These are phyloP conservation scores for Chalara sp. DNA, from an alignment of 2,329 filamentous ascomycete species.

Conservation along the genomic window DNA sequence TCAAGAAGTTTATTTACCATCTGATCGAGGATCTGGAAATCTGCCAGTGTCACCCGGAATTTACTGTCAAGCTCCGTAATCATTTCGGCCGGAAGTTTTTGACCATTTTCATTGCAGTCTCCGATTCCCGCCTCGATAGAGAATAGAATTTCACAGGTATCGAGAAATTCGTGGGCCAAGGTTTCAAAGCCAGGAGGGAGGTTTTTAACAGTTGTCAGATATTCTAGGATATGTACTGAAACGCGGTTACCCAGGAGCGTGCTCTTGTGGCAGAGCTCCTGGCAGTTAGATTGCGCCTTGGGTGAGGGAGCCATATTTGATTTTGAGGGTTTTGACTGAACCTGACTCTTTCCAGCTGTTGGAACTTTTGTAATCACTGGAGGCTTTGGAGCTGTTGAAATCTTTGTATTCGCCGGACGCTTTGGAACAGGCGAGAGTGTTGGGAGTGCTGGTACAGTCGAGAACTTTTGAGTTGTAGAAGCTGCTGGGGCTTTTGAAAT, in stretches of 20 bases:
- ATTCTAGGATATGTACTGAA: slow-evolving; percentile 58
- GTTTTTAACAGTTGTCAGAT: slow-evolving; percentile 48
- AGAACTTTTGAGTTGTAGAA: no score
- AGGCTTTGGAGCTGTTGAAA: no score
- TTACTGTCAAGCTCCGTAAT: slow-evolving; percentile 57
- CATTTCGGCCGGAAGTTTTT: slow-evolving; percentile 52
- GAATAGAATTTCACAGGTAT: slow-evolving; percentile 59
- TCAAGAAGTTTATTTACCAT: slow-evolving; percentile 48
- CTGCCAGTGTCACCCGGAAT: slow-evolving; percentile 51
- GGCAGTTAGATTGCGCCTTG: slow-evolving; percentile 17
- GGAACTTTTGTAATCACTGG: no score
- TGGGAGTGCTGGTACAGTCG: no score
- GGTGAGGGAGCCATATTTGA: slow-evolving; percentile 11
- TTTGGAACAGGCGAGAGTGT: no score
- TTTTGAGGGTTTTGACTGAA: neutral
- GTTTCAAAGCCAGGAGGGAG: slow-evolving; percentile 49
- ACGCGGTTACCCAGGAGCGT: slow-evolving; percentile 57
- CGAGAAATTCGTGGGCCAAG: slow-evolving; percentile 60
- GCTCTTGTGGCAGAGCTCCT: slow-evolving; percentile 50
- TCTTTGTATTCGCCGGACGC: no score
- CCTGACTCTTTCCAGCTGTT: neutral
- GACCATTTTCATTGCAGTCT: slow-evolving; percentile 43
- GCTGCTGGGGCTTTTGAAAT: no score
- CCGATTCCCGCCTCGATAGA: slow-evolving; percentile 60
- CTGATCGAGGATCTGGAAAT: slow-evolving; percentile 58